A percentile compares a stretch with the other conserved stretches of the same genome.
phyloP scores from a whole-genome alignment of 345 rosid genomes.

The Camelina sativa region DNA sequence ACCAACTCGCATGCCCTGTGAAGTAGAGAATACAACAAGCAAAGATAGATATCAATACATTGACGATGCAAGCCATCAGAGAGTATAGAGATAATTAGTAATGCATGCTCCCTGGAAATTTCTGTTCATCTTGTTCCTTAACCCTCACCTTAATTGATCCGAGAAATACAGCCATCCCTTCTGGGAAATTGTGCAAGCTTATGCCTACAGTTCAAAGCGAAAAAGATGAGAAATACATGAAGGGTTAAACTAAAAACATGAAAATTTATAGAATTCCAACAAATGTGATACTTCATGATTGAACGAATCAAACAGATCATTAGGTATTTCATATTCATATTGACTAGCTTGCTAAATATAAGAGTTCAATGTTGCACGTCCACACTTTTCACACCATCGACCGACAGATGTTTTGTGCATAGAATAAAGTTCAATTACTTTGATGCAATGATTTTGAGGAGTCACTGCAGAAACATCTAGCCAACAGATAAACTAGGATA shows the following conservation, averaged over 20 bases:
- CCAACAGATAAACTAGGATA: constrained; percentile 12
- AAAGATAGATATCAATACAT: constrained; percentile 19
- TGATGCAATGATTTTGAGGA: constrained; percentile 28
- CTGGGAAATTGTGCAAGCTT: constrained; percentile 99
- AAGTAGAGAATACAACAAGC: constrained; percentile 34
- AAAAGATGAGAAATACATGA: constrained; percentile 17
- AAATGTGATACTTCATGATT: neutral
- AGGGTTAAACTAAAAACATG: neutral
- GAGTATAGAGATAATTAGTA: neutral
- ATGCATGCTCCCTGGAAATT: neutral
- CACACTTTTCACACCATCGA: neutral
- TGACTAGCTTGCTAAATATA: constrained; percentile 20
- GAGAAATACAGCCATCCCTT: constrained; percentile 98
- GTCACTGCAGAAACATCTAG: constrained; percentile 8
- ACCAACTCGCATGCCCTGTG: constrained; percentile 94
- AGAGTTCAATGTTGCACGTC: constrained; percentile 1
- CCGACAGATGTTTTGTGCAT: neutral
- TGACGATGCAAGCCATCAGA: constrained; percentile 9
- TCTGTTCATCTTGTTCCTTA: constrained; percentile 14
- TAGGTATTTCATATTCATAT: neutral
- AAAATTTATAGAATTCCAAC: neutral
- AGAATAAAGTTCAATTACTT: constrained; percentile 3
- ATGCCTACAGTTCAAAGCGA: constrained; percentile 60
- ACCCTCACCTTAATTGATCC: constrained; percentile 86
- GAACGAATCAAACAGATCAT: constrained; percentile 14